phyloP scores from a whole-genome alignment of 2,329 filamentous ascomycete genomes.

The Lecanicillium sp. region DNA sequence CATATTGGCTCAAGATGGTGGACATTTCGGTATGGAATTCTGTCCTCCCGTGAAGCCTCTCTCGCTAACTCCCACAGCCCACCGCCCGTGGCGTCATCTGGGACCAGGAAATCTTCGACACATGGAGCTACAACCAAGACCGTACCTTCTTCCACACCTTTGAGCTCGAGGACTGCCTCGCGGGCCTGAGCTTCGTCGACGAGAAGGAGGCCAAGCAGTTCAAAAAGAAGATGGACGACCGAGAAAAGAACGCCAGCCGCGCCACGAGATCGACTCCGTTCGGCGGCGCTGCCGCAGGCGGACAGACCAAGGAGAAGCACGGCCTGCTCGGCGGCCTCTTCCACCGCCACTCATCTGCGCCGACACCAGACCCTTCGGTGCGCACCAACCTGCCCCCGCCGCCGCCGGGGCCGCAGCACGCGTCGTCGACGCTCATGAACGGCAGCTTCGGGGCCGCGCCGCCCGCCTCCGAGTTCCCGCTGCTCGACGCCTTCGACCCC shows the following conservation, averaged over 20 bases:
- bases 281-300: constrained; percentile 40
- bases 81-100: constrained; percentile 80
- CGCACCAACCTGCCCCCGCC: constrained; percentile 33
- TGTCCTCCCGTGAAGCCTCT: constrained; percentile 7
- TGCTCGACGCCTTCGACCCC: constrained; percentile 58
- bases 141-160: constrained; percentile 97
- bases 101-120: constrained; percentile 97
- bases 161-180: constrained; percentile 87
- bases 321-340: constrained; percentile 57
- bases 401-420: constrained; percentile 31
- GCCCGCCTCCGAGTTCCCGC: constrained; percentile 50
- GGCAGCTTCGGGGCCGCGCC: constrained; percentile 33
- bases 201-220: constrained; percentile 98
- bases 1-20: constrained; percentile 96
- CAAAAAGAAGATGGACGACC: constrained; percentile 93
- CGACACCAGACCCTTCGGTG: constrained; percentile 50
- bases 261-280: constrained; percentile 76
- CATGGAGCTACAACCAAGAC: constrained; percentile 92
- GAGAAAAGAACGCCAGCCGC: constrained; percentile 93
- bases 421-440: constrained; percentile 42
- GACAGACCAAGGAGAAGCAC: constrained; percentile 32
- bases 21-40: constrained; percentile 69
- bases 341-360: constrained; percentile 54
- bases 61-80: constrained; percentile 42
- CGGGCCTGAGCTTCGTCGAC: constrained; percentile 85